Evolutionary conservation across 805 yeast genomes (phyloP).

Genomic region (Cyberlindnera maritima): DNA sequence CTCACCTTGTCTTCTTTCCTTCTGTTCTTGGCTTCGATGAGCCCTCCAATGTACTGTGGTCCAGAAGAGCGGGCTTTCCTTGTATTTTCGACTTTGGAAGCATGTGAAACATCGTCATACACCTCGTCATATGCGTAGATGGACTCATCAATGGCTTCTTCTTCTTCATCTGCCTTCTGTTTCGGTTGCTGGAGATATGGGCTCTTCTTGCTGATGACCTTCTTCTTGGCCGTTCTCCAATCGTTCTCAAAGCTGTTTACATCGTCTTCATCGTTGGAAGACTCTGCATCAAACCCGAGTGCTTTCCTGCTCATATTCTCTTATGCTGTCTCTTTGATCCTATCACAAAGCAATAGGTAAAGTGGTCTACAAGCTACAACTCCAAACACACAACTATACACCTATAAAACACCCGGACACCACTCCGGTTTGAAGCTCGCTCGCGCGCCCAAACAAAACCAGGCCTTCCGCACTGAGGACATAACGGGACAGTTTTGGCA

Average conservation of each 20-base stretch:
- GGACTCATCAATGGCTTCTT: slow-evolving; percentile 16
- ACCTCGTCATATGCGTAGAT: slow-evolving; percentile 45
- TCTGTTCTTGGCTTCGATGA: slow-evolving; percentile 42
- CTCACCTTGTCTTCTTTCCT: slow-evolving; percentile 46
- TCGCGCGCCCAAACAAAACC: not conserved
- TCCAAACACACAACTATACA: too few species aligned
- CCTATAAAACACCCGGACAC: not conserved
- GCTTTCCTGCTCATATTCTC: slow-evolving; percentile 12
- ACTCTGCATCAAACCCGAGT: slow-evolving; percentile 16
- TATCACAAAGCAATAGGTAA: too few species aligned
- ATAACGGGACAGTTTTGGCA: not conserved
- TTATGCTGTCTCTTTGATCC: not conserved
- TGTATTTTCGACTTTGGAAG: not conserved
- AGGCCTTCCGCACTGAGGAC: not conserved
- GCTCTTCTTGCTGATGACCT: not conserved
- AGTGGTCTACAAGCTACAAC: too few species aligned
- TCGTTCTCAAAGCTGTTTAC: not conserved
- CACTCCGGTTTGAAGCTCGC: not conserved
- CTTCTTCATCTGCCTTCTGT: not conserved
- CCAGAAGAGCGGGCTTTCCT: slow-evolving; percentile 3
- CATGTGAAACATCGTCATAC: slow-evolving; percentile 37
- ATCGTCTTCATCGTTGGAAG: slow-evolving; percentile 6
- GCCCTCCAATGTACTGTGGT: slow-evolving; percentile 37
- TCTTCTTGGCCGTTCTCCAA: slow-evolving; percentile 5
- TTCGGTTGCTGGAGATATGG: not conserved